Conservation (phyloP, 1,139 yeast species). For the Sugiyamaella pinicola region DNA sequence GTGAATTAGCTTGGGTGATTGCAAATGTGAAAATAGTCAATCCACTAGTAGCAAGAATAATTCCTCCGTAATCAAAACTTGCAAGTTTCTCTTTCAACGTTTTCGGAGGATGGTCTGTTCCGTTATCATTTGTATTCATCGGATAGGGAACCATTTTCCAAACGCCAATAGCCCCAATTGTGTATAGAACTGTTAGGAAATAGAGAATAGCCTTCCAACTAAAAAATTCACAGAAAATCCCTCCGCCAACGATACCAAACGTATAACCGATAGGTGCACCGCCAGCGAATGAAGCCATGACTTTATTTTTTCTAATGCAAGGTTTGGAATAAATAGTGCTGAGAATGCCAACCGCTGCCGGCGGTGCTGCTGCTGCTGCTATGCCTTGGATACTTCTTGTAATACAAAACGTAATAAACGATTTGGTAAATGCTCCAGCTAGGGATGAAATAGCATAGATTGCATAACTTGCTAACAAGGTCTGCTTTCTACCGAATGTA, state of each 20-base stretch:
- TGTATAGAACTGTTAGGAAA: constrained; percentile 46
- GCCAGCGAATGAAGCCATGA: constrained; percentile 48
- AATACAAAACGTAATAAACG: constrained; percentile 43
- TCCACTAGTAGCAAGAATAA: constrained; percentile 44
- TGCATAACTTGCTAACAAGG: constrained; percentile 42
- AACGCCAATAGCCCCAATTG: constrained; percentile 37
- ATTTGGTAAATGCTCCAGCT: constrained; percentile 46
- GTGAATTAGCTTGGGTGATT: constrained; percentile 46
- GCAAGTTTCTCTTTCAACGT: constrained; percentile 32
- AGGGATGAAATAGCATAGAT: constrained; percentile 44
- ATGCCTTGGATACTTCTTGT: constrained; percentile 49
- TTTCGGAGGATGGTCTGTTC: constrained; percentile 20
- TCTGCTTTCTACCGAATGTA: constrained; percentile 47
- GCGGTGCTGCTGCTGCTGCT: constrained; percentile 47
- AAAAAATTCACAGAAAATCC: constrained; percentile 46
- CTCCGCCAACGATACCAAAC: constrained; percentile 47
- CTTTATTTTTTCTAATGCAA: constrained; percentile 46
- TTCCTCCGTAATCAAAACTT: constrained; percentile 47
- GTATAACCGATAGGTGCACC: constrained; percentile 53
- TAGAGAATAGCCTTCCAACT: constrained; percentile 48
- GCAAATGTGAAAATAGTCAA: constrained; percentile 47
- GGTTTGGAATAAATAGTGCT: constrained; percentile 46
- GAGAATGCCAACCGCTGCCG: constrained; percentile 50
- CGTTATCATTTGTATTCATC: constrained; percentile 29
- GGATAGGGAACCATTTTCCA: constrained; percentile 39